A percentile compares a stretch with the other conserved stretches of the same genome.
Conservation (phyloP, 352 stramenopile species). For the Pythium dissotocum region DNA sequence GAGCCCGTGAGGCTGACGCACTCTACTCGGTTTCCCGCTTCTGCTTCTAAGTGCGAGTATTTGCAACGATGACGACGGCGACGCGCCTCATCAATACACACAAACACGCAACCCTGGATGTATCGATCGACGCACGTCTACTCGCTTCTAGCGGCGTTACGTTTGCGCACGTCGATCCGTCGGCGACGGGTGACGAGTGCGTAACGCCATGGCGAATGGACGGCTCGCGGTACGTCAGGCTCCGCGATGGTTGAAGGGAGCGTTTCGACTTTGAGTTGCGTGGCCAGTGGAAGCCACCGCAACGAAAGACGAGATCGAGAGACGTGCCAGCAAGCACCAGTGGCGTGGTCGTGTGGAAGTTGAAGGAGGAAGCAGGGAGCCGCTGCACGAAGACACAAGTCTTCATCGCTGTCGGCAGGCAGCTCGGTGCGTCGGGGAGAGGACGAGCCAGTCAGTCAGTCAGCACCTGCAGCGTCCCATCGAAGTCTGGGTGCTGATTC, state of each 20-base stretch:
- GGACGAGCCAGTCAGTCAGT: background rate
- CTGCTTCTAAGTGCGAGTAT: slow-evolving; percentile 19
- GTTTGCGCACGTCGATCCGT: background rate
- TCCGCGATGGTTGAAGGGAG: slow-evolving; percentile 13
- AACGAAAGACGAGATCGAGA: background rate
- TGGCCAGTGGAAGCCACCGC: slow-evolving; percentile 29
- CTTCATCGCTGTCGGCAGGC: background rate
- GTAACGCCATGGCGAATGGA: background rate
- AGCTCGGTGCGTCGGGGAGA: background rate
- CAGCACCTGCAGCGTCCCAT: background rate
- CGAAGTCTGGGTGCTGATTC: background rate
- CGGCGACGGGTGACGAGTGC: background rate
- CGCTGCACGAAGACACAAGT: background rate
- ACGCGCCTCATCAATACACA: slow-evolving; percentile 8
- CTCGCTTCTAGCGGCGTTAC: slow-evolving; percentile 1
- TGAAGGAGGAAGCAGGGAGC: background rate
- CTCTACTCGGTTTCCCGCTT: slow-evolving; percentile 28
- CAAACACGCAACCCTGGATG: slow-evolving; percentile 4
- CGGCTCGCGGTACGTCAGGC: background rate
- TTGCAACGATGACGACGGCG: background rate
- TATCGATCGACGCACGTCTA: slow-evolving; percentile 1
- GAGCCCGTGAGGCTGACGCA: slow-evolving; percentile 22
- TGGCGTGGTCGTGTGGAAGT: background rate
- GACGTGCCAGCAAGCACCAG: background rate
- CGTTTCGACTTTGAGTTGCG: slow-evolving; percentile 15